Percentiles rank a stretch among this genome's conserved stretches.
These are phyloP conservation scores for Aspergillus glaucus DNA, from an alignment of 2,329 filamentous ascomycete species.

Conservation along the genomic window DNA sequence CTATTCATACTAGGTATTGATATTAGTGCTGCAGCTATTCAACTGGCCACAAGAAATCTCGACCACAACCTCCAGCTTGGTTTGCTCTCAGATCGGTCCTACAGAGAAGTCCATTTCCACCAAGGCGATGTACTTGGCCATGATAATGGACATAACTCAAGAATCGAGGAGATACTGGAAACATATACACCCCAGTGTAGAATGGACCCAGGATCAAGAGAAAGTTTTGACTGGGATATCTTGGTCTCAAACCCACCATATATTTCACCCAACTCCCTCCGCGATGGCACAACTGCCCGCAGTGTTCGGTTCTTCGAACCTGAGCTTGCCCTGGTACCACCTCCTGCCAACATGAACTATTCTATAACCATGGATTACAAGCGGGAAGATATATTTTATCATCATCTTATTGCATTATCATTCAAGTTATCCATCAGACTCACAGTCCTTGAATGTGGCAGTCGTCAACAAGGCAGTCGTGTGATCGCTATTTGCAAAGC, in stretches of 20 bases:
- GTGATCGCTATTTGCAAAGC: conserved; percentile 18
- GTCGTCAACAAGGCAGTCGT: conserved; percentile 25
- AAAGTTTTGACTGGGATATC: conserved; percentile 48
- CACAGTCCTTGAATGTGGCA: conserved; percentile 33
- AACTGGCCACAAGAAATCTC: conserved; percentile 61
- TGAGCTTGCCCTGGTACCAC: conserved; percentile 65
- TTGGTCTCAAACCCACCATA: conserved; percentile 89
- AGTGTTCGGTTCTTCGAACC: conserved; percentile 83
- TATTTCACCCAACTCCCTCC: conserved; percentile 62
- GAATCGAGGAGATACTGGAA: conserved; percentile 11
- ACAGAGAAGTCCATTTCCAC: conserved; percentile 40
- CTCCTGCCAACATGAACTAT: conserved; percentile 21
- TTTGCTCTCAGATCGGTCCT: conserved; percentile 19
- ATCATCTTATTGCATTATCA: conserved; percentile 23
- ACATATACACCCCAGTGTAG: neutral
- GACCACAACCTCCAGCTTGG: conserved; percentile 41
- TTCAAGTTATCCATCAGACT: conserved; percentile 19
- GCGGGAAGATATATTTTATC: conserved; percentile 32
- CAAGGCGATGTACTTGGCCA: conserved; percentile 38
- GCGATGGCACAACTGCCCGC: conserved; percentile 53
- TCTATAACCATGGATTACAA: neutral
- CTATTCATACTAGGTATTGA: conserved; percentile 65
- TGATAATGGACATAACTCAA: conserved; percentile 1
- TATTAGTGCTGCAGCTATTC: conserved; percentile 59
- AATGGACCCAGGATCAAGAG: neutral